These are phyloP conservation scores for Fusarium falciforme DNA, from an alignment of 2,329 filamentous ascomycete species.

Conservation along the genomic window DNA sequence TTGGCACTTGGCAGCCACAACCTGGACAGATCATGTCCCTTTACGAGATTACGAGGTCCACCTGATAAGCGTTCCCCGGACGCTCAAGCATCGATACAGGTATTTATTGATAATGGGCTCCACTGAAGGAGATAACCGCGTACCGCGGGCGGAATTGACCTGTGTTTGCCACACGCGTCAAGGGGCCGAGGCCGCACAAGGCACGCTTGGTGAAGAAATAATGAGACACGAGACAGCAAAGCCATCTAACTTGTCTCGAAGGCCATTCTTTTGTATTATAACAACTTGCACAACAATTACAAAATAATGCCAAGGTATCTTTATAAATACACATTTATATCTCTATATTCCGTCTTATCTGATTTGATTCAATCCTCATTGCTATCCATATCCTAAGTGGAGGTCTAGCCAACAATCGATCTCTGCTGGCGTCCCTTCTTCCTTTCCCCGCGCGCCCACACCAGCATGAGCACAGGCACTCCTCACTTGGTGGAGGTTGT, in stretches of 20 bases:
- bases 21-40: background rate
- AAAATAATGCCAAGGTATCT: background rate
- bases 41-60: background rate
- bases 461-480: background rate
- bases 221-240: background rate
- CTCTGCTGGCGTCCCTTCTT: background rate
- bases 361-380: background rate
- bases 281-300: background rate
- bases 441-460: background rate
- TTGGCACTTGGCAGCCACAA: background rate
- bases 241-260: background rate
- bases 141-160: conserved; percentile 20
- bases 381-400: background rate
- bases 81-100: background rate
- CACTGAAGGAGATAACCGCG: conserved; percentile 35
- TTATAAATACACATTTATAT: background rate
- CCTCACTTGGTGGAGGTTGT: background rate
- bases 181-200: background rate
- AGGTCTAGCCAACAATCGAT: background rate
- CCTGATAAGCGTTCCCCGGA: conserved; percentile 1
- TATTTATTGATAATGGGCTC: conserved; percentile 31
- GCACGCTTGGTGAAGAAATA: background rate
- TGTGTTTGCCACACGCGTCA: conserved; percentile 17
- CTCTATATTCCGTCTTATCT: background rate
- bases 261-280: background rate